Conservation (phyloP, 345 rosid species). For the Noccaea bulbosa region DNA sequence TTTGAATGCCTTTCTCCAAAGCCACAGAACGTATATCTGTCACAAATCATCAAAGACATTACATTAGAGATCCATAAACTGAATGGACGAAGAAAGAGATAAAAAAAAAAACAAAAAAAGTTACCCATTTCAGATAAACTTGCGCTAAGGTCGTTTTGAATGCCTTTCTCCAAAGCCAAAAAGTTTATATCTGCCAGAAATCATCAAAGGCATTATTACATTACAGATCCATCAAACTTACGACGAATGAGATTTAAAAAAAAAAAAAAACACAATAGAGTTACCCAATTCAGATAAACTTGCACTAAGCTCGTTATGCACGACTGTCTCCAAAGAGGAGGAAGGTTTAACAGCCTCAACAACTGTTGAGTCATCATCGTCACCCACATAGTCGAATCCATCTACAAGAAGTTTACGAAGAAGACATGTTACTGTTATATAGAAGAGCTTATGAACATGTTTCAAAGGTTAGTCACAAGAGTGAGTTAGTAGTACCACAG, state of each 20-base stretch:
- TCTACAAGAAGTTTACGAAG: not conserved
- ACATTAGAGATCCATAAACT: not conserved
- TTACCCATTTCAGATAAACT: constrained; percentile 24
- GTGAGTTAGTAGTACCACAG: constrained; percentile 1
- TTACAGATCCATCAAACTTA: constrained; percentile 7
- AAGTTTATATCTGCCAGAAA: not conserved
- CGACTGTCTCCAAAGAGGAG: constrained; percentile 21
- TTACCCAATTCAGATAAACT: constrained; percentile 24
- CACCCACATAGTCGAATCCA: constrained; percentile 10
- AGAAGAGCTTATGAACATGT: constrained; percentile 4
- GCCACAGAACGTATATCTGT: too few species aligned
- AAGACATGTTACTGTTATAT: not conserved
- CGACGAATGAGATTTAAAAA: not conserved
- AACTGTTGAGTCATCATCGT: constrained; percentile 18
- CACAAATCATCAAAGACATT: too few species aligned
- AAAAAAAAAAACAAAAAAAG: not conserved
- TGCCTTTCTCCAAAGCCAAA: constrained; percentile 10
- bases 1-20: too few species aligned
- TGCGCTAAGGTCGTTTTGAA: constrained; percentile 3
- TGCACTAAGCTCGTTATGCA: not conserved
- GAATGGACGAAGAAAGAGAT: not conserved
- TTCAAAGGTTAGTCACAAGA: not conserved
- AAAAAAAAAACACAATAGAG: not conserved
- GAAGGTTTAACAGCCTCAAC: not conserved
- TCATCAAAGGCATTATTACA: constrained; percentile 5